Percentiles rank a stretch among this genome's conserved stretches.
Conservation (phyloP, 139 green algal species). For the Deuterostichococcus epilithicus region DNA sequence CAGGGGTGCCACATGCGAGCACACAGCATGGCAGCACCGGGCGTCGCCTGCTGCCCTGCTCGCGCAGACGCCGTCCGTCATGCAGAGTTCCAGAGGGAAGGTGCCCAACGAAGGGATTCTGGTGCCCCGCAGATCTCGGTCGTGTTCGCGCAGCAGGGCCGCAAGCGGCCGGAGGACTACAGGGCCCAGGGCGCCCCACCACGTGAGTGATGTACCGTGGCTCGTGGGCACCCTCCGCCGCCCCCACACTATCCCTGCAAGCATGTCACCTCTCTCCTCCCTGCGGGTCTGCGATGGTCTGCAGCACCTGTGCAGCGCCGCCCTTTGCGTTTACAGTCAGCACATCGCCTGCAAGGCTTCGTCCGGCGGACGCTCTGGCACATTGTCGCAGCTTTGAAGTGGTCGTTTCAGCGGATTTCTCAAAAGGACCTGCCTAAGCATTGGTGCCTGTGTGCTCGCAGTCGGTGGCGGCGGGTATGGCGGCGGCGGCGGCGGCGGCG, state of each 20-base stretch:
- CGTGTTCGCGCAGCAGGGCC: slow-evolving; percentile 39
- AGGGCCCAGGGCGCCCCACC: not conserved
- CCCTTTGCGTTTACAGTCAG: not conserved
- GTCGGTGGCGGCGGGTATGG: not conserved
- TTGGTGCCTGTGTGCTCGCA: too few species aligned
- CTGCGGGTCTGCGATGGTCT: not conserved
- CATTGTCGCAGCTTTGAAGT: too few species aligned
- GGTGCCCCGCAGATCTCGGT: slow-evolving; percentile 37
- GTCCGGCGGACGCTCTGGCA: not conserved
- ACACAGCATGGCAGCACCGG: too few species aligned
- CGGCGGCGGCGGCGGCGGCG: not conserved
- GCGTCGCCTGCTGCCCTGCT: too few species aligned
- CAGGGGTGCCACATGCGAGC: too few species aligned
- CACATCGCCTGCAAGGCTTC: not conserved
- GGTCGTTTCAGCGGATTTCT: not conserved
- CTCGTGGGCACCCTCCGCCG: too few species aligned
- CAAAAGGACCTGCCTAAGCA: not conserved
- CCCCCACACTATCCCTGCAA: too few species aligned
- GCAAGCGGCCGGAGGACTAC: slow-evolving; percentile 52
- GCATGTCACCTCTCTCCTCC: too few species aligned
- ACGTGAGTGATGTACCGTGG: not conserved
- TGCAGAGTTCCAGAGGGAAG: too few species aligned
- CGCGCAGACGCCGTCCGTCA: too few species aligned
- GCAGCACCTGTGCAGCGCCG: not conserved
- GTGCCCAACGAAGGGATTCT: too few species aligned